Percentiles rank a stretch among this genome's conserved stretches.
Conservation (phyloP, 2,329 filamentous ascomycete species). For the Emericellopsis atlantica region DNA sequence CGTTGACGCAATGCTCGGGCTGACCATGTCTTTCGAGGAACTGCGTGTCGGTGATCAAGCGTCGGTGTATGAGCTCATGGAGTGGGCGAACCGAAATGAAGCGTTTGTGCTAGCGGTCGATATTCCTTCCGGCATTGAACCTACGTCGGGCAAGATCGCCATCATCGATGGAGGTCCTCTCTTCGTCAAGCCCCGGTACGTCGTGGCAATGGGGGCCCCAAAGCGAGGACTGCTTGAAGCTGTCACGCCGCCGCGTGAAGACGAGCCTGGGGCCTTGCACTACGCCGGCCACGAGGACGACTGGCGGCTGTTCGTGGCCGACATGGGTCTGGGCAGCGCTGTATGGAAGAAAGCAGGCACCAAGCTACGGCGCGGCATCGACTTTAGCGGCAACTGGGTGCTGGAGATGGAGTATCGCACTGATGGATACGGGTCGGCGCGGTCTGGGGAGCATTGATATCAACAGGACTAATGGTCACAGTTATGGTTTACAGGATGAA, state of each 20-base stretch:
- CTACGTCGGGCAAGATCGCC: conserved; percentile 55
- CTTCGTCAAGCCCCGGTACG: conserved; percentile 68
- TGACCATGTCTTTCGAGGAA: conserved; percentile 82
- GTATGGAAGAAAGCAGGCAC: conserved; percentile 80
- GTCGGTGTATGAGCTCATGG: conserved; percentile 77
- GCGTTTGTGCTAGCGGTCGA: conserved; percentile 79
- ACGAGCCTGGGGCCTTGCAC: conserved; percentile 16
- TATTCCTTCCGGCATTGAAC: conserved; percentile 79
- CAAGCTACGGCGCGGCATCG: conserved; percentile 69
- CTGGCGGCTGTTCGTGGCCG: conserved; percentile 75
- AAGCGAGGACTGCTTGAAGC: conserved; percentile 75
- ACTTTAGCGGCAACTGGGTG: conserved; percentile 82
- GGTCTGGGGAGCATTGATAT: neutral
- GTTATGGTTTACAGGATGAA: too few relatives aligned
- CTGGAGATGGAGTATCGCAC: conserved; percentile 48
- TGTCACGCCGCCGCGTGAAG: conserved; percentile 40
- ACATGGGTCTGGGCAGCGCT: conserved; percentile 72
- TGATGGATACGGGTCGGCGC: neutral
- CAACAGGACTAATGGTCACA: too few relatives aligned
- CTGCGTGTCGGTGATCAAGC: conserved; percentile 72
- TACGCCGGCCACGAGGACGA: conserved; percentile 33
- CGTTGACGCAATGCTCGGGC: conserved; percentile 77
- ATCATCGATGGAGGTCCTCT: conserved; percentile 64
- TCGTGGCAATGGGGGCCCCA: conserved; percentile 77
- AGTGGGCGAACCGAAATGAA: conserved; percentile 84